Evolutionary conservation across 441 rosid genomes (phyloP).

Genomic region (Gossypium laxum): DNA sequence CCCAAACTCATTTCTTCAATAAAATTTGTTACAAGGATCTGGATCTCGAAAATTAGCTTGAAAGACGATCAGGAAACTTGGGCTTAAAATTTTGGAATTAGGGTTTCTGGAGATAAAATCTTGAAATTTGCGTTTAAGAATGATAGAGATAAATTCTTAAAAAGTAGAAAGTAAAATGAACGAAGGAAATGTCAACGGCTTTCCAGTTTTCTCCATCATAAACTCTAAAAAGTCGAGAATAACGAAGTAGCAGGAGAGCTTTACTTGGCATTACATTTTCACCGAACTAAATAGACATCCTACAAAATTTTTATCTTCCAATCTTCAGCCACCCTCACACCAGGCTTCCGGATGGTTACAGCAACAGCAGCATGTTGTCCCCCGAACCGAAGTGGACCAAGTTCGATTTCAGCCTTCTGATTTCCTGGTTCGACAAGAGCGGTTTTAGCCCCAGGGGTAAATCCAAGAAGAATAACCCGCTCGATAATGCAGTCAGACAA

Average conservation of each 20-base stretch:
- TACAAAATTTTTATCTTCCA: constrained; percentile 69
- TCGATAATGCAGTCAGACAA: constrained; percentile 52
- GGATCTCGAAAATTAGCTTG: too few species aligned
- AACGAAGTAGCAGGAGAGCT: background rate
- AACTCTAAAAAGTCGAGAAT: background rate
- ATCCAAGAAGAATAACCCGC: constrained; percentile 72
- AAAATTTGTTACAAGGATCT: too few species aligned
- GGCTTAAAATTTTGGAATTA: too few species aligned
- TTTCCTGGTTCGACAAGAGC: constrained; percentile 63
- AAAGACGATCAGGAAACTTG: too few species aligned
- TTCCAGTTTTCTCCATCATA: background rate
- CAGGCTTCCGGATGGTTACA: constrained; percentile 73
- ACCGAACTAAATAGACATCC: constrained; percentile 14
- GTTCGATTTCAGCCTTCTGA: constrained; percentile 44
- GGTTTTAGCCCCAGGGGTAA: constrained; percentile 32
- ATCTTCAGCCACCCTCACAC: constrained; percentile 61
- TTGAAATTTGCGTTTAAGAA: too few species aligned
- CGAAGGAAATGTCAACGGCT: background rate
- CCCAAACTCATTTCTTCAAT: too few species aligned
- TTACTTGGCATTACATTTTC: background rate
- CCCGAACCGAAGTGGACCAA: constrained; percentile 53
- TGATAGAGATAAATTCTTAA: too few species aligned
- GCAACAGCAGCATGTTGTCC: constrained; percentile 28
- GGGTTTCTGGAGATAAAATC: too few species aligned
- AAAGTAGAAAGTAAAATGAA: background rate